A percentile compares a stretch with the other conserved stretches of the same genome.
These are phyloP conservation scores for Paulownia fortunei DNA, from an alignment of 257 asterid genomes.

Conservation along the genomic window DNA sequence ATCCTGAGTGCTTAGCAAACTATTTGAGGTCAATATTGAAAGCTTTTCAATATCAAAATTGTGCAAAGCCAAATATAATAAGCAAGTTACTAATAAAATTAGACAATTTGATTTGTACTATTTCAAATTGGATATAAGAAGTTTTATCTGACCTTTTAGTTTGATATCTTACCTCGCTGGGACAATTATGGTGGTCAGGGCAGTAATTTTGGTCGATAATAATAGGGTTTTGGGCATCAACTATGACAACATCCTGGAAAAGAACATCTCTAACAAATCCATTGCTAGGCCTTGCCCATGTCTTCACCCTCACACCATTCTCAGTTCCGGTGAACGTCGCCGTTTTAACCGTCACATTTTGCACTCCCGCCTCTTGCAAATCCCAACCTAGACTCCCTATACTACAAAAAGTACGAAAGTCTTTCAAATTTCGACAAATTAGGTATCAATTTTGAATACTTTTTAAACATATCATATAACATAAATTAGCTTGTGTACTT, in stretches of 20 bases:
- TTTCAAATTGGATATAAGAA: too few species aligned
- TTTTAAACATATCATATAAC: too few species aligned
- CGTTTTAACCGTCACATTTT: slow-evolving; percentile 57
- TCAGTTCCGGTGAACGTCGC: slow-evolving; percentile 55
- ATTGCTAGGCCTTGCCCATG: slow-evolving; percentile 71
- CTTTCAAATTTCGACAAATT: background rate
- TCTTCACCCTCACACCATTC: slow-evolving; percentile 65
- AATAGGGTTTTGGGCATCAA: slow-evolving; percentile 54
- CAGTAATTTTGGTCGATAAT: slow-evolving; percentile 70
- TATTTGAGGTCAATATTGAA: too few species aligned
- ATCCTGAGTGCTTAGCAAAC: background rate
- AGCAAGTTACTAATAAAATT: too few species aligned
- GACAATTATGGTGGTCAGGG: slow-evolving; percentile 50
- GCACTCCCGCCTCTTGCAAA: slow-evolving; percentile 57
- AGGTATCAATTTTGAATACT: too few species aligned
- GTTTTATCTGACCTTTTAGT: background rate
- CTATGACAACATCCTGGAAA: slow-evolving; percentile 50
- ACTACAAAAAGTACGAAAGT: slow-evolving; percentile 30
- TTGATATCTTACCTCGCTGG: slow-evolving; percentile 40
- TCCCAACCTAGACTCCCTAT: slow-evolving; percentile 71
- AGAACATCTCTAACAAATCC: slow-evolving; percentile 53
- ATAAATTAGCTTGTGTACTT: too few species aligned
- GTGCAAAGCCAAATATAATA: too few species aligned
- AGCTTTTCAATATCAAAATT: too few species aligned
- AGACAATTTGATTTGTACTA: too few species aligned